Evolutionary conservation across 768 basidiomycete genomes (phyloP).

Genomic region (Leccinum boreale): DNA sequence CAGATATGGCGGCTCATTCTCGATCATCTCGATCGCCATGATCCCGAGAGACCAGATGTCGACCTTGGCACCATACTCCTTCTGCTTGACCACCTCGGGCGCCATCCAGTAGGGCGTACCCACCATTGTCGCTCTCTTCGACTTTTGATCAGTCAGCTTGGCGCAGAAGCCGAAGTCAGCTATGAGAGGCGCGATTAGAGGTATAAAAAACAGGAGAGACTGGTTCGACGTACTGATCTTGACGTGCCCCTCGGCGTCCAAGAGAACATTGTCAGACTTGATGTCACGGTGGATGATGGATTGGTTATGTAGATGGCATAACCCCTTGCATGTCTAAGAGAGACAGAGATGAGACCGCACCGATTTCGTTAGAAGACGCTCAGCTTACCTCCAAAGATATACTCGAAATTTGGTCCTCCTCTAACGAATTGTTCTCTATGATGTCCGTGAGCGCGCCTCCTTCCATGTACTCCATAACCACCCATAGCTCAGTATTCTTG

Average conservation of each 20-base stretch:
- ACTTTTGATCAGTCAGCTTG: constrained; percentile 93
- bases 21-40: constrained; percentile 99
- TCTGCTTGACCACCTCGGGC: constrained; percentile 96
- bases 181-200: constrained; percentile 30
- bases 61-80: constrained; percentile 95
- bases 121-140: constrained; percentile 97
- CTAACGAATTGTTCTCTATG: constrained; percentile 93
- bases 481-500: constrained; percentile 88
- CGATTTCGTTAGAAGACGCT: background rate
- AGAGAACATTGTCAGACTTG: constrained; percentile 93
- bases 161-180: constrained; percentile 98
- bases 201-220: background rate
- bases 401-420: constrained; percentile 92
- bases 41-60: constrained; percentile 97
- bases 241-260: constrained; percentile 88
- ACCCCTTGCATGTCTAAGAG: constrained; percentile 85
- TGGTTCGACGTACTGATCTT: constrained; percentile 82
- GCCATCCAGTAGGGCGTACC: constrained; percentile 99
- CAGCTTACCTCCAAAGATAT: constrained; percentile 82
- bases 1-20: constrained; percentile 94
- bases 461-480: constrained; percentile 99
- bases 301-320: constrained; percentile 90
- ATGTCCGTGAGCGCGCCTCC: constrained; percentile 96
- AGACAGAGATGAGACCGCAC: constrained; percentile 1
- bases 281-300: constrained; percentile 97